These are phyloP conservation scores for Ascomycota sp. DNA, from an alignment of 2,329 filamentous ascomycete genomes.

Conservation along the genomic window DNA sequence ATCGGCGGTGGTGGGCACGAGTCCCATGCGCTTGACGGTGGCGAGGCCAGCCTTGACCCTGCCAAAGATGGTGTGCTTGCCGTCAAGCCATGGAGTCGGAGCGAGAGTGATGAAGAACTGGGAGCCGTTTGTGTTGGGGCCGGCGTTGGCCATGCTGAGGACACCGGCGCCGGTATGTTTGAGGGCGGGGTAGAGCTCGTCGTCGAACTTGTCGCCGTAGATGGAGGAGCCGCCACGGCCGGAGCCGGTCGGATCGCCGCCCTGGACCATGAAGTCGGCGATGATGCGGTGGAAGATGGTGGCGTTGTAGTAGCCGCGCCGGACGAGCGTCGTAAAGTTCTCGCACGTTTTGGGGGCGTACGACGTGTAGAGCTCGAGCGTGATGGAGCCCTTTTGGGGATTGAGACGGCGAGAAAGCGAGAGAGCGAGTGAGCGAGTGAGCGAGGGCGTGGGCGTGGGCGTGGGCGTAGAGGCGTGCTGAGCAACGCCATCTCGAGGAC, in stretches of 20 bases:
- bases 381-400: conserved; percentile 71
- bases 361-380: conserved; percentile 70
- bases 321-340: conserved; percentile 67
- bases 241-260: conserved; percentile 83
- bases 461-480: background rate
- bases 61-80: conserved; percentile 93
- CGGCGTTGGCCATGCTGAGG: conserved; percentile 92
- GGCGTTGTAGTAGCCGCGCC: conserved; percentile 72
- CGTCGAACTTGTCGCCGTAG: conserved; percentile 83
- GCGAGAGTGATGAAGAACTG: conserved; percentile 95
- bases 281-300: conserved; percentile 89
- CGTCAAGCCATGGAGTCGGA: conserved; percentile 88
- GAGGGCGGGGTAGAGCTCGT: conserved; percentile 61
- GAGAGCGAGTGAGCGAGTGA: background rate
- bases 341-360: conserved; percentile 80
- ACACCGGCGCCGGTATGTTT: conserved; percentile 88
- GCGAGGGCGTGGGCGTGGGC: background rate
- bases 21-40: conserved; percentile 70
- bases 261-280: conserved; percentile 89
- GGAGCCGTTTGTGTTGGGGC: conserved; percentile 79
- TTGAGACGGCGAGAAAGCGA: background rate
- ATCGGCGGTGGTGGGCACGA: conserved; percentile 64
- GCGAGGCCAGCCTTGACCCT: conserved; percentile 67
- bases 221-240: conserved; percentile 76
- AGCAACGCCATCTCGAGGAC: background rate